Conservation (phyloP, 768 basidiomycete species). For the Pisolithus microcarpus region DNA sequence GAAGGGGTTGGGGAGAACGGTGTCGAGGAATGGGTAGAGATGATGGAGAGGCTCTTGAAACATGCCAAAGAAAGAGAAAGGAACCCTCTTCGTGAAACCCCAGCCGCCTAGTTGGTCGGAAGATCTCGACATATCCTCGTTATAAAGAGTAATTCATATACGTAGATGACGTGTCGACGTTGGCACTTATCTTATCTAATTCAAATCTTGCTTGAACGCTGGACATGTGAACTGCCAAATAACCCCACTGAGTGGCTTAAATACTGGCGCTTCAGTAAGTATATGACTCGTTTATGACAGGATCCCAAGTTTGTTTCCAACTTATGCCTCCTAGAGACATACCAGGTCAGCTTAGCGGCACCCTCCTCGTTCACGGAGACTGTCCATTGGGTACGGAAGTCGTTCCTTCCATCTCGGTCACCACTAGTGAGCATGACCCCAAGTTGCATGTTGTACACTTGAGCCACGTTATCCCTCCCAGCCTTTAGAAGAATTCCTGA, state of each 20-base stretch:
- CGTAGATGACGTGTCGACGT: too few relatives aligned
- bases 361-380: constrained; percentile 44
- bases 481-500: constrained; percentile 46
- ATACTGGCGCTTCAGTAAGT: background rate
- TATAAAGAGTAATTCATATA: too few relatives aligned
- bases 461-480: constrained; percentile 18
- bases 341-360: constrained; percentile 29
- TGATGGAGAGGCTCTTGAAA: constrained; percentile 32
- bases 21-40: constrained; percentile 53
- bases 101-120: too few relatives aligned
- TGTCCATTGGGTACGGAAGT: constrained; percentile 38
- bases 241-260: too few relatives aligned
- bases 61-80: constrained; percentile 13
- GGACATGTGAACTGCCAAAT: background rate
- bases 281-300: background rate
- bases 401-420: constrained; percentile 68
- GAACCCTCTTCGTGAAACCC: too few relatives aligned
- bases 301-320: background rate
- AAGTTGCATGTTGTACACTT: background rate
- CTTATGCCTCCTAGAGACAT: constrained; percentile 19
- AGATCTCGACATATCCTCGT: too few relatives aligned
- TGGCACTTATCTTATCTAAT: background rate
- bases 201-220: background rate
- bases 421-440: constrained; percentile 50
- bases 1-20: constrained; percentile 54